A percentile compares a stretch with the other conserved stretches of the same genome.
Evolutionary conservation across 805 yeast species (phyloP).

Genomic region (Myxozyma kluyveri): DNA sequence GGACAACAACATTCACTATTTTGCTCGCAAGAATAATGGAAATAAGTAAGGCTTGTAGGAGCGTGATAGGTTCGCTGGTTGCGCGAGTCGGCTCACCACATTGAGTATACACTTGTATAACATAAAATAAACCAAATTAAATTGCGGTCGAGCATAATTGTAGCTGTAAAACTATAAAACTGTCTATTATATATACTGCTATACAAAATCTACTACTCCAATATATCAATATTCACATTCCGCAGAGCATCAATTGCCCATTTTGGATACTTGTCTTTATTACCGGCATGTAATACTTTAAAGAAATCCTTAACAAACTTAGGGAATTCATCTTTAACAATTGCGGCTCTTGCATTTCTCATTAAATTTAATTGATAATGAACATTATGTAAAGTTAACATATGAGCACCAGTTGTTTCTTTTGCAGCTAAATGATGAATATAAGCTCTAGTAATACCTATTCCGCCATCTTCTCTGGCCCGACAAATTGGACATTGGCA

Average conservation of each 20-base stretch:
- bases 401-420: slow-evolving; percentile 47
- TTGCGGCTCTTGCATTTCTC: slow-evolving; percentile 42
- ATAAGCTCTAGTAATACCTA: slow-evolving; percentile 43
- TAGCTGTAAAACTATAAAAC: background rate
- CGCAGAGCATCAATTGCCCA: slow-evolving; percentile 47
- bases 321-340: slow-evolving; percentile 41
- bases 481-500: slow-evolving; percentile 44
- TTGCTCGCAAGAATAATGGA: no score
- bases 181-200: no score
- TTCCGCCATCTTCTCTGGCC: slow-evolving; percentile 37
- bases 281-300: slow-evolving; percentile 37
- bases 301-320: slow-evolving; percentile 41
- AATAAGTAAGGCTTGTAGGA: no score
- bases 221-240: slow-evolving; percentile 39
- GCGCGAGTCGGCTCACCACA: no score
- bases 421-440: slow-evolving; percentile 41
- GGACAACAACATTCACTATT: no score
- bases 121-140: no score
- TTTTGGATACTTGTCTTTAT: slow-evolving; percentile 38
- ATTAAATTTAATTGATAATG: slow-evolving; percentile 45
- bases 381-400: slow-evolving; percentile 45
- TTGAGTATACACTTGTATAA: no score
- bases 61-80: no score
- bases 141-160: no score
- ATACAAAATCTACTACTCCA: slow-evolving; percentile 21